Evolutionary conservation across 352 stramenopile species (phyloP).

Genomic region (Pythium scleroteichum): DNA sequence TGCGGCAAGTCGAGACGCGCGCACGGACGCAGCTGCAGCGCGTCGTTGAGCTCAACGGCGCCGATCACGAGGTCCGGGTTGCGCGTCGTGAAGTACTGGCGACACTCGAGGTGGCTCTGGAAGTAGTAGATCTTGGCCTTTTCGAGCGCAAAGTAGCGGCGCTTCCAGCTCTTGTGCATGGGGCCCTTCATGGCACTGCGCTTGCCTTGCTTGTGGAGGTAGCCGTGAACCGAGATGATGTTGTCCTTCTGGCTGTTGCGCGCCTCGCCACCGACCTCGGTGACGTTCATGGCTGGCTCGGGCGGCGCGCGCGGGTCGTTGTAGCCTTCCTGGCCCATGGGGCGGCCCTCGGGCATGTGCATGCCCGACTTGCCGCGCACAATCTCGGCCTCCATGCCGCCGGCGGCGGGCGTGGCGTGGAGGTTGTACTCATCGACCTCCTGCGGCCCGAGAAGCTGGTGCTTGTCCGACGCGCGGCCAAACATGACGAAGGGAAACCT

Average conservation of each 20-base stretch:
- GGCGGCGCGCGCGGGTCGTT: slow-evolving; percentile 44
- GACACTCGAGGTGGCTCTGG: slow-evolving; percentile 82
- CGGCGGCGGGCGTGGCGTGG: slow-evolving; percentile 62
- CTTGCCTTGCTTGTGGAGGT: slow-evolving; percentile 91
- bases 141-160: slow-evolving; percentile 84
- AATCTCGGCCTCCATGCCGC: slow-evolving; percentile 57
- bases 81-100: slow-evolving; percentile 85
- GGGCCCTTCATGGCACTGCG: slow-evolving; percentile 80
- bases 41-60: slow-evolving; percentile 82
- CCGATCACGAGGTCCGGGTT: slow-evolving; percentile 82
- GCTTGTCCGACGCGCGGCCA: slow-evolving; percentile 39
- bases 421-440: slow-evolving; percentile 60
- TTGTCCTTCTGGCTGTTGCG: slow-evolving; percentile 59
- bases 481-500: slow-evolving; percentile 41
- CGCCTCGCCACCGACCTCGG: slow-evolving; percentile 47
- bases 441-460: slow-evolving; percentile 31
- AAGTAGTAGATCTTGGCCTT: slow-evolving; percentile 91
- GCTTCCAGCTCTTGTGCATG: slow-evolving; percentile 88
- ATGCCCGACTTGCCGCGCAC: slow-evolving; percentile 33
- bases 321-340: slow-evolving; percentile 31
- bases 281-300: slow-evolving; percentile 65
- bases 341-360: slow-evolving; percentile 28
- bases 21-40: slow-evolving; percentile 78
- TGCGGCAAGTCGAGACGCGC: slow-evolving; percentile 78
- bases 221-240: slow-evolving; percentile 88